Base-by-base conservation (phyloP, 2,329 filamentous ascomycete genomes). In the Neofusicoccum umdonicola region DNA sequence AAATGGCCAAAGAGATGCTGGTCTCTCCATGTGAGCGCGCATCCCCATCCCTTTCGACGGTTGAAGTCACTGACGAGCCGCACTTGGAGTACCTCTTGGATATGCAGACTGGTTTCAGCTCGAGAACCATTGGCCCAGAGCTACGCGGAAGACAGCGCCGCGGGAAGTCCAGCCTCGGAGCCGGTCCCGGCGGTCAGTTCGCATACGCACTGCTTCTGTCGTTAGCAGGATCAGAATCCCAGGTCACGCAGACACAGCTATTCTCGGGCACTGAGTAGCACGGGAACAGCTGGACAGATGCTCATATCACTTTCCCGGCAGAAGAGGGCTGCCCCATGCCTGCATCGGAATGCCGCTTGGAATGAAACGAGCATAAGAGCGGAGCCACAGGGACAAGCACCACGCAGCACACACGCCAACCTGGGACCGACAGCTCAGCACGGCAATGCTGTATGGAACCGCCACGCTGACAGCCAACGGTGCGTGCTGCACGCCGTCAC, bases 281-380 rank as follows among this genome's bases (percentile, higher is more conserved):
- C 22, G 31, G 37, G 17, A 27, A 22, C 52, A 27, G 37, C n/a
- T 34, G 41, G n/a, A 22, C 31, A 15, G 35, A 60, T 22, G 31
- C n/a, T 19, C 41, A 35, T 45, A 41, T 44, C 31, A 27, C 41
- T 15, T 42, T 31, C 56, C 27, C 54, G 15, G 13, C 11, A 45
- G 45, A 37, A 15, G 48, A n/a, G n/a, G 48, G 27, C 15, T 34
- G n/a, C 41, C 15, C 11, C 8, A 47, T 11, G 54, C 27, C 22
- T 58, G 54, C 54, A 58, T 22, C 52, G 39, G 37, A 8, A 13
- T 57, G 15, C 54, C 39, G 54, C 56, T 47, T 60, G 27, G n/a
- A 60, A 60, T 60, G 56, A 60, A 60, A 60, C 56, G 54, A 47
- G 54, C 54, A 58, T 47, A 22, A 13, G 9, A 42, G 27, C 42